Conservation (phyloP, 345 rosid species). For the Heritiera littoralis region DNA sequence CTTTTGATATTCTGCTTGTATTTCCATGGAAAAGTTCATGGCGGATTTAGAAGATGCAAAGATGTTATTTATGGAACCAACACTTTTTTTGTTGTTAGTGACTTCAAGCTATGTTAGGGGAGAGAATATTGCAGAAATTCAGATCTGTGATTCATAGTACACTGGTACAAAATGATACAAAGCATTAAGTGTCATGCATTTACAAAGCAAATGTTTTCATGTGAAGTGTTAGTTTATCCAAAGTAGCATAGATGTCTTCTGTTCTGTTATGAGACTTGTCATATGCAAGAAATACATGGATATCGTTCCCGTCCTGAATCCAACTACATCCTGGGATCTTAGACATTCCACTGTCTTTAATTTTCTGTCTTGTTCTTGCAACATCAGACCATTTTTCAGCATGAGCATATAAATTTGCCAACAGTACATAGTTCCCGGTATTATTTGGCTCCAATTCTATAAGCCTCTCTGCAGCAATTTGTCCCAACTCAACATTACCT, state of each 20-base stretch:
- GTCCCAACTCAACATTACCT: conserved; percentile 48
- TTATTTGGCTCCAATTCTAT: conserved; percentile 48
- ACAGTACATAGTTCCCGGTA: conserved; percentile 42
- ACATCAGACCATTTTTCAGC: conserved; percentile 54
- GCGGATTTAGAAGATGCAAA: background rate
- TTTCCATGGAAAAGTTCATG: background rate
- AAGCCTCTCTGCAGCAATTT: conserved; percentile 46
- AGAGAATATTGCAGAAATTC: conserved; percentile 12
- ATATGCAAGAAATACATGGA: conserved; percentile 48
- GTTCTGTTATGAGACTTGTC: conserved; percentile 48
- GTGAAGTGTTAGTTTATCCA: conserved; percentile 45
- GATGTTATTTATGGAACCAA: conserved; percentile 2
- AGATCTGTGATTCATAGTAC: background rate
- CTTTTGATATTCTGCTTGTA: background rate
- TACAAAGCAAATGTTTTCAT: conserved; percentile 35
- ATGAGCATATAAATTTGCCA: conserved; percentile 58
- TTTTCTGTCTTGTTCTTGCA: conserved; percentile 35
- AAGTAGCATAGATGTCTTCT: conserved; percentile 39
- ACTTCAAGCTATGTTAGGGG: background rate
- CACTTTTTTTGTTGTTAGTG: background rate
- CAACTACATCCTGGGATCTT: conserved; percentile 65
- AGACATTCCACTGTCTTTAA: conserved; percentile 42
- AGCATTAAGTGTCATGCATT: background rate
- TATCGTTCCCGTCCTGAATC: conserved; percentile 40
- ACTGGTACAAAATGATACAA: background rate